These are phyloP conservation scores for Pythium utonaiense DNA, from an alignment of 352 stramenopile species.

Conservation along the genomic window DNA sequence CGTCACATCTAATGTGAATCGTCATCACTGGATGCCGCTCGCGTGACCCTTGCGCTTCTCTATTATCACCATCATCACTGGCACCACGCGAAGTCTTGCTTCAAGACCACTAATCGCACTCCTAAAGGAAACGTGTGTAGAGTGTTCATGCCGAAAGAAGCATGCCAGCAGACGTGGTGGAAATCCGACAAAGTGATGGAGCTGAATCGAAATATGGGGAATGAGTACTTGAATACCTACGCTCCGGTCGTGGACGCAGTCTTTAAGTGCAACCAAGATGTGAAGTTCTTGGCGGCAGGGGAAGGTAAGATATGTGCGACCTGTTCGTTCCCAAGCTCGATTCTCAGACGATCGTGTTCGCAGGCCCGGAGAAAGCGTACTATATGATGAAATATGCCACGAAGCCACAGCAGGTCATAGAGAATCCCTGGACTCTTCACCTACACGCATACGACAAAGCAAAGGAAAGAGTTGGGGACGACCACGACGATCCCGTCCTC, in stretches of 20 bases:
- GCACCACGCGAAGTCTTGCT: not conserved
- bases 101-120: not conserved
- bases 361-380: conserved; percentile 10
- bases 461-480: too few species aligned
- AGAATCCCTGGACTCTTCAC: conserved; percentile 4
- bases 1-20: too few species aligned
- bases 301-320: not conserved
- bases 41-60: too few species aligned
- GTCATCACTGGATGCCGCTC: too few species aligned
- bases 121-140: not conserved
- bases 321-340: too few species aligned
- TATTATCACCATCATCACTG: not conserved
- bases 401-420: not conserved
- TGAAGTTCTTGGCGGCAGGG: not conserved
- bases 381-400: conserved; percentile 21
- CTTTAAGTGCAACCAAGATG: not conserved
- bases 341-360: too few species aligned
- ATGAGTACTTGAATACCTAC: not conserved
- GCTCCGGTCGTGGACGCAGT: not conserved
- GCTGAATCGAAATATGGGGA: not conserved
- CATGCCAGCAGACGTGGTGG: not conserved
- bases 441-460: conserved; percentile 12
- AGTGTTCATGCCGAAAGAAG: not conserved
- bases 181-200: not conserved
- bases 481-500: too few species aligned